phyloP scores from a whole-genome alignment of 164 flowering plant genomes.

The Chimonanthus salicifolius region DNA sequence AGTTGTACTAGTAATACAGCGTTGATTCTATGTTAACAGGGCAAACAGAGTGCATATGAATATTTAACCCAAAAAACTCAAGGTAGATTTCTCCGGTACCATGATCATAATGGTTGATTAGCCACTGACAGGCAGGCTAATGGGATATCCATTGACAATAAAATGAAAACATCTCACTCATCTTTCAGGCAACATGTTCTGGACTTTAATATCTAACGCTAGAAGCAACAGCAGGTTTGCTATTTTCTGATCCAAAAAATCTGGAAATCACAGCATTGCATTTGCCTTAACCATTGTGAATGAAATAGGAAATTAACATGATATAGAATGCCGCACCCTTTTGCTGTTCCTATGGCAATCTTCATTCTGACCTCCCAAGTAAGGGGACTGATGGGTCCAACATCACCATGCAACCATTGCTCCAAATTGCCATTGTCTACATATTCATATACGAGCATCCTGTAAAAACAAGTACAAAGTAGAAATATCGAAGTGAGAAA shows the following conservation, averaged over 20 bases:
- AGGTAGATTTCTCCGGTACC: no score
- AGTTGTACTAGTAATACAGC: no score
- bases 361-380: constrained; percentile 86
- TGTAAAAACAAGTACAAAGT: constrained; percentile 14
- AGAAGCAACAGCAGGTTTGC: neutral
- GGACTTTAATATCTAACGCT: no score
- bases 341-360: constrained; percentile 84
- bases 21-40: no score
- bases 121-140: no score
- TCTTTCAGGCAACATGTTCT: no score
- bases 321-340: constrained; percentile 51
- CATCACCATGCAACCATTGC: constrained; percentile 95
- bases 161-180: no score
- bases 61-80: no score
- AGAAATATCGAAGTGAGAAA: neutral
- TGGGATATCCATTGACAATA: no score
- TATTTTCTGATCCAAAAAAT: neutral
- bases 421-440: constrained; percentile 89
- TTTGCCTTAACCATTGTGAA: neutral
- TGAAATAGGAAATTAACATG: neutral
- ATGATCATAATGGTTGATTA: no score
- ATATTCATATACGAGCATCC: constrained; percentile 91
- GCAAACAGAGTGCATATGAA: no score
- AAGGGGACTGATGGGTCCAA: constrained; percentile 67
- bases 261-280: neutral